These are phyloP conservation scores for Gamarada debralockiae DNA, from an alignment of 495 filamentous ascomycete species.

Conservation along the genomic window DNA sequence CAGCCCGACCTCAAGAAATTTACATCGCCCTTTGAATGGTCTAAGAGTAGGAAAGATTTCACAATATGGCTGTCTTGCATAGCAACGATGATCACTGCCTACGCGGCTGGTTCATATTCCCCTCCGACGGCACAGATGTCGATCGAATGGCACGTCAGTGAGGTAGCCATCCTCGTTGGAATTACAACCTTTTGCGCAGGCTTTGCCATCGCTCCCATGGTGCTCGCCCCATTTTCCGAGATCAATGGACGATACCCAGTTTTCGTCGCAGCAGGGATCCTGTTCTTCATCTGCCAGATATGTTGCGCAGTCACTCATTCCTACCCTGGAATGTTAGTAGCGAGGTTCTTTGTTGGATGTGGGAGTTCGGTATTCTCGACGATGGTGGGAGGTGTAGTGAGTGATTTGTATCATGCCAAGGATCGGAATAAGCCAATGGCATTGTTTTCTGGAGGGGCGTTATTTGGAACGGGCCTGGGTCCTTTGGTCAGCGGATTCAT, in stretches of 20 bases:
- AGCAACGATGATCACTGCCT: slow-evolving; percentile 75
- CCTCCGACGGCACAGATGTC: slow-evolving; percentile 60
- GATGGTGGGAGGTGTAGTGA: slow-evolving; percentile 90
- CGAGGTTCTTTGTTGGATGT: slow-evolving; percentile 72
- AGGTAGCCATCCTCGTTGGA: slow-evolving; percentile 64
- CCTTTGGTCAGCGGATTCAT: slow-evolving; percentile 72
- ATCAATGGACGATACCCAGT: slow-evolving; percentile 80
- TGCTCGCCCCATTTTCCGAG: slow-evolving; percentile 87
- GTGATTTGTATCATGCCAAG: slow-evolving; percentile 78
- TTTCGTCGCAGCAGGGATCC: slow-evolving; percentile 66
- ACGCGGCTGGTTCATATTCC: slow-evolving; percentile 77
- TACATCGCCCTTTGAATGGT: slow-evolving; percentile 73
- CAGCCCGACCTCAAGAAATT: slow-evolving; percentile 65
- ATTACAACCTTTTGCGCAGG: slow-evolving; percentile 81
- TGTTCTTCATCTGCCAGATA: slow-evolving; percentile 65
- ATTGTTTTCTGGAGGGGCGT: slow-evolving; percentile 68
- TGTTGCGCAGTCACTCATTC: slow-evolving; percentile 72
- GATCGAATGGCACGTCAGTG: slow-evolving; percentile 56
- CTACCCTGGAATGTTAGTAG: slow-evolving; percentile 70
- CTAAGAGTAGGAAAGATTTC: slow-evolving; percentile 59
- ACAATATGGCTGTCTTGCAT: slow-evolving; percentile 72
- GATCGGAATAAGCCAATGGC: slow-evolving; percentile 90
- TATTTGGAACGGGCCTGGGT: slow-evolving; percentile 79
- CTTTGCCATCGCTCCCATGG: slow-evolving; percentile 84
- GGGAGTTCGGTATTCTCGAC: slow-evolving; percentile 80